Conservation (phyloP, 495 filamentous ascomycete genomes). For the Talaromyces wortmannii region DNA sequence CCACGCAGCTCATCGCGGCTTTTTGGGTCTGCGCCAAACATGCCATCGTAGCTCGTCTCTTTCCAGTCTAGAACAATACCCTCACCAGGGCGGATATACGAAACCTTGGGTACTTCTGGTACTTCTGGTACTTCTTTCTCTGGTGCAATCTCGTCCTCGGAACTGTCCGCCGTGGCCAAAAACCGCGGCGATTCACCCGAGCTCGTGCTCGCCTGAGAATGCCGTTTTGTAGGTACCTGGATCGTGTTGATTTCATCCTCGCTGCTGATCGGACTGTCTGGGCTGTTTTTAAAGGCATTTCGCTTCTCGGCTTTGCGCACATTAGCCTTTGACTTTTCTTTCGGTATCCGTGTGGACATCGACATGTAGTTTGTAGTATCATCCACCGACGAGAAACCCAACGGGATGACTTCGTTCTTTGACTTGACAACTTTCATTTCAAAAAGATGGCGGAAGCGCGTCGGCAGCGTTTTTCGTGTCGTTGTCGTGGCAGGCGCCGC, state of each 20-base stretch:
- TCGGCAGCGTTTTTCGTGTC: conserved; percentile 34
- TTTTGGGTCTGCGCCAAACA: conserved; percentile 54
- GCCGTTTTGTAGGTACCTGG: background rate
- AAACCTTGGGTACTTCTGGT: conserved; percentile 28
- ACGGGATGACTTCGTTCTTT: conserved; percentile 47
- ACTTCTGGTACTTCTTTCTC: conserved; percentile 9
- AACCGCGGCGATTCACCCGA: background rate
- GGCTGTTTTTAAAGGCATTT: background rate
- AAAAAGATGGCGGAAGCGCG: conserved; percentile 62
- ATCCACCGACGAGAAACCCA: conserved; percentile 54
- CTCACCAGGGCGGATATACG: conserved; percentile 60
- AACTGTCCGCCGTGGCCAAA: conserved; percentile 3
- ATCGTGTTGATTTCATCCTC: conserved; percentile 16
- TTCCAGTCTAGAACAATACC: conserved; percentile 82
- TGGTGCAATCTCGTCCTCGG: conserved; percentile 1
- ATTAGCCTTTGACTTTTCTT: background rate
- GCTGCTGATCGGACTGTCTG: conserved; percentile 9
- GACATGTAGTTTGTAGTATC: conserved; percentile 48
- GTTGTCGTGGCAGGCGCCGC: conserved; percentile 29
- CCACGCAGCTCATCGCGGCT: conserved; percentile 44
- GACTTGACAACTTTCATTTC: conserved; percentile 54
- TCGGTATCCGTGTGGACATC: conserved; percentile 44
- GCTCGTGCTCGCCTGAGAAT: background rate
- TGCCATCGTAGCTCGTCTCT: conserved; percentile 51
- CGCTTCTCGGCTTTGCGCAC: background rate